A percentile compares a stretch with the other conserved stretches of the same genome.
These are phyloP conservation scores for Heliamphora ciliata DNA, from an alignment of 179 eudicot species.

Conservation along the genomic window DNA sequence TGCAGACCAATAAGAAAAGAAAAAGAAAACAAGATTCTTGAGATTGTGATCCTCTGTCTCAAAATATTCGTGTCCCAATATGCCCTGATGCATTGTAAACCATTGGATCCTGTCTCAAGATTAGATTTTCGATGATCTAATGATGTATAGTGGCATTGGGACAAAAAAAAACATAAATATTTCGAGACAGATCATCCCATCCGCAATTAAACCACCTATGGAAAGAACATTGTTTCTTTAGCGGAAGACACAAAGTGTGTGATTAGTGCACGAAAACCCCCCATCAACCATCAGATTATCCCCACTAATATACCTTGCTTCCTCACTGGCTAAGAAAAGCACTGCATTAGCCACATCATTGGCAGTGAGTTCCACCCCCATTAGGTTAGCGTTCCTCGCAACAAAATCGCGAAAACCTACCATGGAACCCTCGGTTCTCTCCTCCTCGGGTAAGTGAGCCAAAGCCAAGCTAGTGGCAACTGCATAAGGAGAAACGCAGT, in stretches of 20 bases:
- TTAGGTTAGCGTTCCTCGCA: slow-evolving; percentile 49
- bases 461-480: slow-evolving; percentile 61
- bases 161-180: background rate
- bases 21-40: background rate
- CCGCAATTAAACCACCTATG: background rate
- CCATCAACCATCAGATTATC: slow-evolving; percentile 75
- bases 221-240: slow-evolving; percentile 14
- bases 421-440: slow-evolving; percentile 58
- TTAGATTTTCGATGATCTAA: background rate
- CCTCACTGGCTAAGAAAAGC: slow-evolving; percentile 72
- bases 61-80: too few relatives aligned
- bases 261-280: slow-evolving; percentile 50
- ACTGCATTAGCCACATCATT: slow-evolving; percentile 75
- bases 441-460: slow-evolving; percentile 55
- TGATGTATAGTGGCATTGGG: background rate
- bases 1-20: slow-evolving; percentile 2
- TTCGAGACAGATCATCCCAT: background rate
- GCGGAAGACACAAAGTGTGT: slow-evolving; percentile 46
- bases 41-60: too few relatives aligned
- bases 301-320: slow-evolving; percentile 67
- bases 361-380: slow-evolving; percentile 52
- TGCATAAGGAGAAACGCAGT: slow-evolving; percentile 83
- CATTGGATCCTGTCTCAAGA: too few relatives aligned
- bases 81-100: too few relatives aligned
- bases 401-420: slow-evolving; percentile 45